These are phyloP conservation scores for Bothriochloa decipiens DNA, from an alignment of 176 grass and related monocot species.

Conservation along the genomic window DNA sequence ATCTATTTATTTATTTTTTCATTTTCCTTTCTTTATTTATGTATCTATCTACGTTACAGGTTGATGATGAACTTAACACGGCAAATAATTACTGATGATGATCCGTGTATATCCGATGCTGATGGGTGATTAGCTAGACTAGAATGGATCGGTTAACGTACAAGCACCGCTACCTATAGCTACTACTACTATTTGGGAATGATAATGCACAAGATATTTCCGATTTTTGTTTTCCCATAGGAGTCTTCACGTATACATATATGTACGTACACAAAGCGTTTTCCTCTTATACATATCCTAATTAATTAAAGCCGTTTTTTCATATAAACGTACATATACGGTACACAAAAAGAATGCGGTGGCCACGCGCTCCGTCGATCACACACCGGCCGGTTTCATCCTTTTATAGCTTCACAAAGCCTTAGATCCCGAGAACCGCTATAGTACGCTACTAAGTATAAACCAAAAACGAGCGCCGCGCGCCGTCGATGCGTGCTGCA, in stretches of 20 bases:
- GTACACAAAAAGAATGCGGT: slow-evolving; percentile 4
- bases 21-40: background rate
- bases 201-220: slow-evolving; percentile 21
- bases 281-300: background rate
- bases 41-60: background rate
- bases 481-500: background rate
- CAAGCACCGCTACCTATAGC: slow-evolving; percentile 33
- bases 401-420: background rate
- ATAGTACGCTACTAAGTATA: no score
- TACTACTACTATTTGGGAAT: background rate
- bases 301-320: no score
- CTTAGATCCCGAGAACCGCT: background rate
- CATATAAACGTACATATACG: background rate
- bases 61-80: background rate
- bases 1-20: background rate
- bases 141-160: slow-evolving; percentile 37
- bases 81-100: background rate
- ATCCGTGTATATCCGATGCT: background rate
- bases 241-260: background rate
- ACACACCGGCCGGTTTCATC: background rate
- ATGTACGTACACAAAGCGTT: no score
- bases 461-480: background rate
- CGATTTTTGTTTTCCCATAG: no score
- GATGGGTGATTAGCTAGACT: slow-evolving; percentile 18
- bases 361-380: slow-evolving; percentile 25